These are phyloP conservation scores for Alternaria sp. DNA, from an alignment of 2,329 filamentous ascomycete genomes.

Conservation along the genomic window DNA sequence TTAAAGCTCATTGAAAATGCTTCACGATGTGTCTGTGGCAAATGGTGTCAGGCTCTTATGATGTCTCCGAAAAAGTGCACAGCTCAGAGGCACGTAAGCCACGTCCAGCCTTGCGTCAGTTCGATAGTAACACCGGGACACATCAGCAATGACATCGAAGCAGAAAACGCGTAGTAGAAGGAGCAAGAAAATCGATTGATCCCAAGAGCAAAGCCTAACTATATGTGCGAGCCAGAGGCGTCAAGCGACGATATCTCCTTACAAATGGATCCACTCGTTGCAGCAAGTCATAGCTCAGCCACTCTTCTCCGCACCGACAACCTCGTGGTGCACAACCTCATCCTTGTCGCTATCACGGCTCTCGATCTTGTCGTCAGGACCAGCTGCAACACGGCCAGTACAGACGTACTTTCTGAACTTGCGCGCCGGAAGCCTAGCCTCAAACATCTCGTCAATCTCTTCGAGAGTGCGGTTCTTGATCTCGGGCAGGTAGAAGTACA, in stretches of 20 bases:
- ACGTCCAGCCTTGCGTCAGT: not conserved
- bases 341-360: constrained; percentile 29
- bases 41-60: not conserved
- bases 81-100: not conserved
- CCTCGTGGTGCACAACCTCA: constrained; percentile 14
- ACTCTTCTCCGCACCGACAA: constrained; percentile 11
- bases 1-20: not conserved
- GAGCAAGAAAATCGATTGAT: not conserved
- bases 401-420: constrained; percentile 43
- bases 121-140: not conserved
- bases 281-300: not conserved
- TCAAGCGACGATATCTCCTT: not conserved
- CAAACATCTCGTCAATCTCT: constrained; percentile 45
- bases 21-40: not conserved
- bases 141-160: not conserved
- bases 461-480: constrained; percentile 50
- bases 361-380: constrained; percentile 16
- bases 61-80: not conserved
- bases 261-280: not conserved
- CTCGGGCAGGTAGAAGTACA: constrained; percentile 41
- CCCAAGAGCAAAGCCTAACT: not conserved
- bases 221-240: not conserved
- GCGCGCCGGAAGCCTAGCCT: constrained; percentile 34
- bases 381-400: constrained; percentile 22
- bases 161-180: not conserved